Percentiles rank a stretch among this genome's conserved stretches.
These are phyloP conservation scores for Cladosporium sp. DNA, from an alignment of 2,329 filamentous ascomycete species.

Conservation along the genomic window DNA sequence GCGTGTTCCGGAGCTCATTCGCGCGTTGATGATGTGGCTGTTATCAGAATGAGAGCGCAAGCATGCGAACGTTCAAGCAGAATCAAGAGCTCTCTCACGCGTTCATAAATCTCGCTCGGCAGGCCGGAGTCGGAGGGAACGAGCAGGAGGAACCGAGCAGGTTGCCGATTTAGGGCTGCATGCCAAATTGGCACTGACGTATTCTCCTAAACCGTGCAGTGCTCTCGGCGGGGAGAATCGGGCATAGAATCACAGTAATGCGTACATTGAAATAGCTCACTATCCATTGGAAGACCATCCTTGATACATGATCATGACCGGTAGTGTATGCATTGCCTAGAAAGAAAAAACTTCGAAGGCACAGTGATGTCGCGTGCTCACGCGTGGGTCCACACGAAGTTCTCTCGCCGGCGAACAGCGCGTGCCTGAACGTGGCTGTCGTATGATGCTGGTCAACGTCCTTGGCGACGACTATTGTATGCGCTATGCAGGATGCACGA, in stretches of 20 bases:
- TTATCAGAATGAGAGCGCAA: not conserved
- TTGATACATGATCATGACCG: not conserved
- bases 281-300: not conserved
- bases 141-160: slow-evolving; percentile 4
- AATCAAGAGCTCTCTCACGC: not conserved
- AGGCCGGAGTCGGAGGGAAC: not conserved
- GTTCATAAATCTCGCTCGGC: slow-evolving; percentile 1
- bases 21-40: not conserved
- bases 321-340: slow-evolving; percentile 3
- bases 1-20: not conserved
- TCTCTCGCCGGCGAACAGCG: slow-evolving; percentile 1
- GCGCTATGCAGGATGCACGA: not conserved
- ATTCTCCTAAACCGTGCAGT: not conserved
- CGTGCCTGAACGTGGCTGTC: slow-evolving; percentile 7
- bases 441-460: not conserved
- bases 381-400: not conserved
- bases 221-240: slow-evolving; percentile 3
- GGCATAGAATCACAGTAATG: not conserved
- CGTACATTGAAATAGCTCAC: not conserved
- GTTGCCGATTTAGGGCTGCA: slow-evolving; percentile 16
- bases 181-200: slow-evolving; percentile 9
- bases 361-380: slow-evolving; percentile 11
- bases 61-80: not conserved
- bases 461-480: slow-evolving; percentile 1
- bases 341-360: not conserved